Base-by-base conservation (phyloP, 805 yeast species). In the Trichomonascus vanleenenianus region DNA sequence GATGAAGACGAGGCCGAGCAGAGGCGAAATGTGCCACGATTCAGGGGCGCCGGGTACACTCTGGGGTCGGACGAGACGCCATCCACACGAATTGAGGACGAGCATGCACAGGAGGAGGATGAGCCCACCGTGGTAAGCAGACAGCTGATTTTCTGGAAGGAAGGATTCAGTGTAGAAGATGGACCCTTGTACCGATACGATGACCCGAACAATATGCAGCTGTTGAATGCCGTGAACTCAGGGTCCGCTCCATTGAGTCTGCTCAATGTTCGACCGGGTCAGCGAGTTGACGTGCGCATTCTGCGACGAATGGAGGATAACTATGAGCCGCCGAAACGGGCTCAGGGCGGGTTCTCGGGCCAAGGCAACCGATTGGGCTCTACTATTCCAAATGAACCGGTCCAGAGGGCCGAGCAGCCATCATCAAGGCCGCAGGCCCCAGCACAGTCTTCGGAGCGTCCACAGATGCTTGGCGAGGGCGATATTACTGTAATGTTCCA, bases 131-230 rank as follows among this genome's bases (percentile, higher is more conserved):
- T 78, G 48, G 96, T 83, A 3, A 73, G 75, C 14, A 75, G 97
- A 58, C 84, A 84, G 37, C 83, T 93, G 50, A 86, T 95, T 0
- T 91, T 93, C 62, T 93, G 98, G 98, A 83, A 80, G 55, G 91
- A 93, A 58, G 98, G 98, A 1, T 93, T 93, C 66, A 86, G 87
- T 51, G 88, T 93, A 20, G 97, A 93, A 30, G 96, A 89, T 41
- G 97, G 97, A 2, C 77, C 78, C 19, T 72, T 93, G 46, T 82
- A 76, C 62, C 72, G 93, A 48, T 93, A 88, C 62, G 96, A 91
- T 58, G 97, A 93, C 62, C 96, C 96, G 4, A 79, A 75, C n/a
- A 93, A 91, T 61, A 81, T 81, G 40, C 75, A 73, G 38, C 83
- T 85, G 52, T 70, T 93, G 56, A 74, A 79, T 52, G 93, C 89